Evolutionary conservation across 768 basidiomycete species (phyloP), one percentile per base, ranked within the genome.

Genomic region (Termitomyces sp.): DNA sequence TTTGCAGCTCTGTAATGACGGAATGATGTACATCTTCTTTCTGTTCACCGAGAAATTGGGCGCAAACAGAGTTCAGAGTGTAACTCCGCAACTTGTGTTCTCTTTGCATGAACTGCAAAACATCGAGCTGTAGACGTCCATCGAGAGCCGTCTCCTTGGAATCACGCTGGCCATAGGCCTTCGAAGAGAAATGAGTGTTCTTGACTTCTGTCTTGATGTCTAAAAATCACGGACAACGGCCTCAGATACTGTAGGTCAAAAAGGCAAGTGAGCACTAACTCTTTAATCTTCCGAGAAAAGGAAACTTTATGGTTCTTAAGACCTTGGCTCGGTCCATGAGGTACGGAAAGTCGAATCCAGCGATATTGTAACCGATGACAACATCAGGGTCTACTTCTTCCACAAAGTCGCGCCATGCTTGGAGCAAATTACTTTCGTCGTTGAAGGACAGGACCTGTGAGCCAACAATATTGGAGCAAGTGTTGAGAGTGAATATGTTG

Each of bases 1-100:
- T 98, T 72, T 99, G 97, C 47, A 99, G 74, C 52, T 98, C 95
- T 0, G 97, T 98, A 66, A 99, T 99, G 62, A 97, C 94, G 1
- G 96, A 98, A 69, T 98, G 88, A 67, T 98, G 97, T 20, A 99
- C 97, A 63, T 99, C 97, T 71, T 99, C 97, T 71, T 99, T 99
- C 72, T 99, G 97, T 72, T 99, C 97, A 31, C 95, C 95, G 4
- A 99, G 79, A 72, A 99, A 99, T 66, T 96, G 92, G 1, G 97
- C 90, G 68, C 97, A 99, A 57, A 99, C 97, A 5, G 97, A 90
- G 72, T 99, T 99, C 65, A 99, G 87, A 3, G 96, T 93, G 71
- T 99, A 99, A 66, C 92, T 95, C 9, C 97, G 88, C 6, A 99
- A 77, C 69, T 98, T 99, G 76, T 98, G 91, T 72, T 99, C 97